These are phyloP conservation scores for thale cress (Arabidopsis thaliana) DNA, from an alignment of 345 rosid species.

Conservation along the genomic window DNA sequence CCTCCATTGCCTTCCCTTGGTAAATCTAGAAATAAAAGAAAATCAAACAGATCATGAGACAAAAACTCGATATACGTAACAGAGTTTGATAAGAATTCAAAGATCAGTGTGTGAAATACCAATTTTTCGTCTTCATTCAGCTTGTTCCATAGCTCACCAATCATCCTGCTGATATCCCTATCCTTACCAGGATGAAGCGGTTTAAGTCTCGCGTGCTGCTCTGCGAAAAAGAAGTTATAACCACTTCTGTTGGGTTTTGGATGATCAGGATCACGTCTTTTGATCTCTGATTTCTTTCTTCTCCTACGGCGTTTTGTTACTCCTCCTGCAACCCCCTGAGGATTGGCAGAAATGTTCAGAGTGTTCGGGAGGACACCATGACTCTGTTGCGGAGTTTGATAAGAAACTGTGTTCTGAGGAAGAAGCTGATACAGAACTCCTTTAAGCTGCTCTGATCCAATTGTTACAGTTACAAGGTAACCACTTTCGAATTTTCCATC, in stretches of 20 bases:
- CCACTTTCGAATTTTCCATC: constrained; percentile 95
- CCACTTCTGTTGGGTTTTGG: constrained; percentile 96
- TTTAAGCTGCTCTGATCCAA: constrained; percentile 80
- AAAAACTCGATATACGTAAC: neutral
- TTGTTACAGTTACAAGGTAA: constrained; percentile 77
- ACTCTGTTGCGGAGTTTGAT: constrained; percentile 47
- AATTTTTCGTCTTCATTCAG: constrained; percentile 63
- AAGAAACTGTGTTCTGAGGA: constrained; percentile 44
- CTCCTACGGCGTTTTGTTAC: constrained; percentile 72
- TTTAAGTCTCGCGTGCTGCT: constrained; percentile 91
- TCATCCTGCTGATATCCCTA: constrained; percentile 91
- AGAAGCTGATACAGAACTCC: constrained; percentile 75
- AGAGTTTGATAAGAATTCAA: neutral
- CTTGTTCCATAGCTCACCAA: constrained; percentile 93
- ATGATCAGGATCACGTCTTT: constrained; percentile 91
- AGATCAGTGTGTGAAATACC: constrained; percentile 46
- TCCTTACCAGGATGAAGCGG: constrained; percentile 95
- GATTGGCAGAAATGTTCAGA: constrained; percentile 37
- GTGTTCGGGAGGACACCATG: constrained; percentile 40
- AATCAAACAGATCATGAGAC: constrained; percentile 6
- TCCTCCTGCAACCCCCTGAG: constrained; percentile 47
- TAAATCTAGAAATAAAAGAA: constrained; percentile 54
- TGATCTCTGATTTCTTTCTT: constrained; percentile 86
- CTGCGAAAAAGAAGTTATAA: constrained; percentile 93
- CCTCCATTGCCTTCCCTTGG: constrained; percentile 82